A percentile compares a stretch with the other conserved stretches of the same genome.
phyloP scores from a whole-genome alignment of 2,329 filamentous ascomycete genomes.

The Anthostomella pinea region DNA sequence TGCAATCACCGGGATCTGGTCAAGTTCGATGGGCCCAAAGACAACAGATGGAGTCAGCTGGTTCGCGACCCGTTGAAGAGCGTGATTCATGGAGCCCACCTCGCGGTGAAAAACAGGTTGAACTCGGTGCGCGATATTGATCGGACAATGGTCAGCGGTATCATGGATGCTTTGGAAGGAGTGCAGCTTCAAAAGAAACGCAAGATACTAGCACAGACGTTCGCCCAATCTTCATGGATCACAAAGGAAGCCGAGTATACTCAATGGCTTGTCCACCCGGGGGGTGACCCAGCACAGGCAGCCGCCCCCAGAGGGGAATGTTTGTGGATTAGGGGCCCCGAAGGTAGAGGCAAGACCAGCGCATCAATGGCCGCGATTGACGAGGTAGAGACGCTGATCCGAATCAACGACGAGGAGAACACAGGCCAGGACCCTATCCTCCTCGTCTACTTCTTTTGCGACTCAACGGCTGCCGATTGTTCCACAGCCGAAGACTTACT shows the following conservation, averaged over 20 bases:
- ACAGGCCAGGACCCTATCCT: conserved; percentile 28
- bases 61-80: conserved; percentile 37
- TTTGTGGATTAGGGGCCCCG: conserved; percentile 39
- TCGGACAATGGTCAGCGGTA: conserved; percentile 28
- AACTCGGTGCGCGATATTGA: conserved; percentile 38
- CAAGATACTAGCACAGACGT: conserved; percentile 27
- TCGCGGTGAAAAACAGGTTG: conserved; percentile 36
- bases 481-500: conserved; percentile 39
- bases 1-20: conserved; percentile 39
- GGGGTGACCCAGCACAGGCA: conserved; percentile 7
- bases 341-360: conserved; percentile 42
- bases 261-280: conserved; percentile 35
- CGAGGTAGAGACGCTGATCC: conserved; percentile 32
- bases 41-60: conserved; percentile 34
- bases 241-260: conserved; percentile 35
- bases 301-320: conserved; percentile 27
- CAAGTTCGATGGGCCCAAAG: conserved; percentile 41
- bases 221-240: conserved; percentile 38
- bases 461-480: conserved; percentile 35
- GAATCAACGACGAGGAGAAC: conserved; percentile 18
- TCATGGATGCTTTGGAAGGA: conserved; percentile 34
- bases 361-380: conserved; percentile 38
- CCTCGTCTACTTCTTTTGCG: conserved; percentile 42
- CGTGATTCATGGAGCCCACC: conserved; percentile 35
- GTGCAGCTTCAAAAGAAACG: conserved; percentile 34